Base-by-base conservation (phyloP, 495 filamentous ascomycete species). In the Chaetomium fimeti region DNA sequence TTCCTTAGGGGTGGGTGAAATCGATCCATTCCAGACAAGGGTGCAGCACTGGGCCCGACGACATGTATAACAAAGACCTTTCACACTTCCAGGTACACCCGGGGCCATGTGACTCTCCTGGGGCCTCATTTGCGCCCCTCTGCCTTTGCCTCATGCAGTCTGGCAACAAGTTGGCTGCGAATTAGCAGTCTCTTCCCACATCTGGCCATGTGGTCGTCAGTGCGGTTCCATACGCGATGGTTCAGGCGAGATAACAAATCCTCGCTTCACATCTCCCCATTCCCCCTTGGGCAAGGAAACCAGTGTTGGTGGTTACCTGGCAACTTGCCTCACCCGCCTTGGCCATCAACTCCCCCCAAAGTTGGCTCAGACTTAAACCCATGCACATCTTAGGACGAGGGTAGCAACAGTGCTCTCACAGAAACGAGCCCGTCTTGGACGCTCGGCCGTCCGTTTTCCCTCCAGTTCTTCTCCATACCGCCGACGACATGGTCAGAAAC, bases 41-140 rank as follows among this genome's bases (percentile, higher is more conserved):
- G 65, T 57, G 45, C 49, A 62, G 43, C 16, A 16, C 38, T 49
- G 45, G 49, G 29, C 55, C 58, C 65, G 59, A 66, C 62, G 63
- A 62, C 52, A 56, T 72, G 68, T 74, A 69, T 60, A 74, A 72
- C 70, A 71, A 59, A 51, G 57, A 32, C 38, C 24, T 52, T 68
- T 62, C 40, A 18, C 52, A 28, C 43, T 11, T 54, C 48, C 47
- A 32, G 28, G 27, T 16, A n/a, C 47, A 22, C 11, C 15, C 18
- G 16, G 18, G n/a, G 38, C 15, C 18, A 15, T 58, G 59, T 61
- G 27, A 54, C 32, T 53, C 24, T 52, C 8, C n/a, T 49, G 45
- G n/a, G 45, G n/a, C 5, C 45, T 4, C 45, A n/a, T 24, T 24
- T 49, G 20, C 20, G n/a, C n/a, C 5, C 24, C 45, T 18, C 45